Conservation (phyloP, 805 yeast genomes). For the Starmerella asiatica region DNA sequence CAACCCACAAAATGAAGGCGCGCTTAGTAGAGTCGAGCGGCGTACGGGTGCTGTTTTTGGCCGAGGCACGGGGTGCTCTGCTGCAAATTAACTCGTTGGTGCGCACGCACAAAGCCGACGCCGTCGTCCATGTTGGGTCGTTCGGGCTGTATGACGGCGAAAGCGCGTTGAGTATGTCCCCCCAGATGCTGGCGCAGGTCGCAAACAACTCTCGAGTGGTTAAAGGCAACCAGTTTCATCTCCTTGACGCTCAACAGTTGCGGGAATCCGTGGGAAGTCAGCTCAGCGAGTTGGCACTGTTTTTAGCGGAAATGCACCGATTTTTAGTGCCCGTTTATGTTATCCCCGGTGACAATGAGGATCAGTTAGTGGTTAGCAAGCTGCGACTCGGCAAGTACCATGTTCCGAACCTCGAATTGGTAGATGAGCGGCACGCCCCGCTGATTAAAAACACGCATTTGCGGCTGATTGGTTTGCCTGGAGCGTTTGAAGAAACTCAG, state of each 20-base stretch:
- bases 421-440: slow-evolving; percentile 38
- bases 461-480: slow-evolving; percentile 58
- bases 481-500: slow-evolving; percentile 50
- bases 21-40: slow-evolving; percentile 18
- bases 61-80: slow-evolving; percentile 44
- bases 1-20: slow-evolving; percentile 1
- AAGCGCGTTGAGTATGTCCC: slow-evolving; percentile 42
- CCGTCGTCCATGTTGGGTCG: slow-evolving; percentile 60
- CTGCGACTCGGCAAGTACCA: slow-evolving; percentile 41
- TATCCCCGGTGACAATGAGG: slow-evolving; percentile 66
- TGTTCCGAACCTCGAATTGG: slow-evolving; percentile 44
- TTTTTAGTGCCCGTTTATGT: slow-evolving; percentile 57
- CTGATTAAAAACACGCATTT: slow-evolving; percentile 32
- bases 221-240: slow-evolving; percentile 34
- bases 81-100: slow-evolving; percentile 40
- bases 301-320: slow-evolving; percentile 32
- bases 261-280: slow-evolving; percentile 27
- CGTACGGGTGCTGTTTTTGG: slow-evolving; percentile 35
- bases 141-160: slow-evolving; percentile 61
- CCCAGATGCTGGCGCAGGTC: slow-evolving; percentile 39
- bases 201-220: slow-evolving; percentile 53
- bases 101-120: slow-evolving; percentile 33
- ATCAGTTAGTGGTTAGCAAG: slow-evolving; percentile 50
- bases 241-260: slow-evolving; percentile 37
- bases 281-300: slow-evolving; percentile 41